Base-by-base conservation (phyloP, 176 grass and related monocot genomes). In the bread wheat (Triticum aestivum) region DNA sequence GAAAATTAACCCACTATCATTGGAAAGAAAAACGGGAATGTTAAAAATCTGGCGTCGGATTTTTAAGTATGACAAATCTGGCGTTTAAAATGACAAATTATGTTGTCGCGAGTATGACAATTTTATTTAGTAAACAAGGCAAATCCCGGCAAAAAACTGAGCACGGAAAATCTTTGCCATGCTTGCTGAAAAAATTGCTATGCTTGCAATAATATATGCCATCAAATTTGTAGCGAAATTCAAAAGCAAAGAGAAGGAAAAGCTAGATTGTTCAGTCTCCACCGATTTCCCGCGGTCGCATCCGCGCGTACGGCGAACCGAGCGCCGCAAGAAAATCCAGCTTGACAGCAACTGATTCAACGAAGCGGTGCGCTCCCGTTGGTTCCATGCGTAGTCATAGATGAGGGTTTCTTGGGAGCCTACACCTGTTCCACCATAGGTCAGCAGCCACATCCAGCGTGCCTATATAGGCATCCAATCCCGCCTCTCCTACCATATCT, bases 401-500 rank as follows among this genome's bases (percentile, higher is more conserved):
- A 52, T 27, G 73, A 76, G 73, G 44, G 44, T 8, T 76, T 52
- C 73, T 76, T 52, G 14, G 45, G 73, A 76, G 73, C 73, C 73
- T 76, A 76, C 73, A 76, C 45, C 44, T 76, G 73, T 76, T 76
- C 73, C 14, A 32, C 73, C 73, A 32, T 76, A 20, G 73, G 73
- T 76, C 73, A 76, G 24, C 73, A 30, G 3, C 44, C 73, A 76
- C 49, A 76, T 76, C 73, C 73, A 52, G 73, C 73, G 24, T 3
- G 45, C 45, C 44, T 52, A 76, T 52, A 76, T 76, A 32, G 73
- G 29, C 26, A 18, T 76, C 73, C 29, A 76, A 17, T 32, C 13
- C 73, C 45, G 73, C 42, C 10, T 75, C 73, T 75, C 4, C 42
- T 75, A 9, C 70, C 26, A 54, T 76, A 32, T 5, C 44, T 32